A percentile compares a stretch with the other conserved stretches of the same genome.
phyloP scores from a whole-genome alignment of 2,329 filamentous ascomycete genomes.

The Colletotrichum lini region DNA sequence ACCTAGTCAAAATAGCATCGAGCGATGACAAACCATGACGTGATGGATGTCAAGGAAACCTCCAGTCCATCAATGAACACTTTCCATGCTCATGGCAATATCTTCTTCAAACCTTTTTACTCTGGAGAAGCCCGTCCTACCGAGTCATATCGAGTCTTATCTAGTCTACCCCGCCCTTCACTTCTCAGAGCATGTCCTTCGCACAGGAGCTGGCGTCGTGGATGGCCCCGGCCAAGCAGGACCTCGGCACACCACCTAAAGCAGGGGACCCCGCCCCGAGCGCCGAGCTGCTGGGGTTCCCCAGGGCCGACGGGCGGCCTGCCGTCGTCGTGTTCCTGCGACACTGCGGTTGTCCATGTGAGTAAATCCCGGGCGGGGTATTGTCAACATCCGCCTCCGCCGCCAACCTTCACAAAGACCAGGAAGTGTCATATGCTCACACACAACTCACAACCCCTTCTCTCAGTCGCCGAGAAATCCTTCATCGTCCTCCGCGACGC shows the following conservation, averaged over 20 bases:
- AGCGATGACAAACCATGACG: conserved; percentile 18
- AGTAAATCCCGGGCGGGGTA: conserved; percentile 45
- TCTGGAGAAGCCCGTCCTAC: neutral
- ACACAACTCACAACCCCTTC: neutral
- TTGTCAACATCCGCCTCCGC: too few relatives aligned
- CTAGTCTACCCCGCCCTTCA: neutral
- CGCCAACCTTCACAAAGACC: too few relatives aligned
- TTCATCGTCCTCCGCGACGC: conserved; percentile 69
- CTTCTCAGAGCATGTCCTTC: conserved; percentile 14
- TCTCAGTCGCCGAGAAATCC: conserved; percentile 77
- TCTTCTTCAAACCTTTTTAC: too few relatives aligned
- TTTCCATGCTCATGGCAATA: neutral
- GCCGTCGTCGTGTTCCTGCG: conserved; percentile 77
- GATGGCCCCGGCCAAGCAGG: conserved; percentile 14
- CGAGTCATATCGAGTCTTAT: too few relatives aligned
- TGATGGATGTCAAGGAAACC: neutral
- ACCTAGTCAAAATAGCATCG: neutral
- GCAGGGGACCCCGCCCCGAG: conserved; percentile 10
- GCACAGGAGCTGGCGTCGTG: conserved; percentile 28
- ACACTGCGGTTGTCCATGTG: conserved; percentile 83
- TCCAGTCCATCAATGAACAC: neutral
- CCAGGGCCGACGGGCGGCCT: conserved; percentile 68
- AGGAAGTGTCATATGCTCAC: neutral
- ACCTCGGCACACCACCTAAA: neutral
- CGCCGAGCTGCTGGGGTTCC: conserved; percentile 55